phyloP scores from a whole-genome alignment of 169 alveolate genomes.

The Babesia ovata region DNA sequence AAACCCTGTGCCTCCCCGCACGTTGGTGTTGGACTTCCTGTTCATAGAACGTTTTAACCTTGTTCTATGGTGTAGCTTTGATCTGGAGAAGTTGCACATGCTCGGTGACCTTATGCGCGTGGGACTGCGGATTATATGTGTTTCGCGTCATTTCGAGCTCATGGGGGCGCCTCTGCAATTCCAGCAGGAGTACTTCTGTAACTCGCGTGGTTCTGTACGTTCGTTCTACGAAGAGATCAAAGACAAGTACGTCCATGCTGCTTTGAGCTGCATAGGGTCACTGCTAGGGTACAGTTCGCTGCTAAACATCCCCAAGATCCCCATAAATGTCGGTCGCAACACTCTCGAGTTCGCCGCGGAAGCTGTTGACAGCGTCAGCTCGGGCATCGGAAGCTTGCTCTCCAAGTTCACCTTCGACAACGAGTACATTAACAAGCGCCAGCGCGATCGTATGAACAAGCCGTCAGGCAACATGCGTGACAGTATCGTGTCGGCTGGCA shows the following conservation, averaged over 20 bases:
- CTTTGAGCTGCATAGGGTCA: slow-evolving; percentile 78
- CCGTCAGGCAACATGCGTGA: slow-evolving; percentile 79
- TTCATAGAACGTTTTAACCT: slow-evolving; percentile 77
- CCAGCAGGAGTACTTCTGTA: slow-evolving; percentile 79
- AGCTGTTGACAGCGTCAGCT: slow-evolving; percentile 87
- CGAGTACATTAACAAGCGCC: slow-evolving; percentile 87
- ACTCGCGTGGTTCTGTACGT: slow-evolving; percentile 74
- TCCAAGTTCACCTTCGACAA: slow-evolving; percentile 87
- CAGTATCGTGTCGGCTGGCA: slow-evolving; percentile 85
- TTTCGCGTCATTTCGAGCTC: slow-evolving; percentile 73
- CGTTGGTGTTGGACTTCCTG: slow-evolving; percentile 75
- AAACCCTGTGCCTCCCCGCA: slow-evolving; percentile 72
- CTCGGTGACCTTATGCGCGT: slow-evolving; percentile 81
- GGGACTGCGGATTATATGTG: slow-evolving; percentile 79
- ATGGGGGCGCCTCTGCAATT: slow-evolving; percentile 85
- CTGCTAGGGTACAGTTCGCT: slow-evolving; percentile 87
- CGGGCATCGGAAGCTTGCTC: slow-evolving; percentile 81
- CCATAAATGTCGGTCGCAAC: slow-evolving; percentile 85
- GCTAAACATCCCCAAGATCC: slow-evolving; percentile 87
- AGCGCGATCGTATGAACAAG: slow-evolving; percentile 73
- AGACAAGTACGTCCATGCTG: slow-evolving; percentile 81
- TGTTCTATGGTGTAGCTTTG: slow-evolving; percentile 82
- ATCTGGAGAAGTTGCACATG: slow-evolving; percentile 81
- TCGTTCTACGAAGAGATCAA: slow-evolving; percentile 80
- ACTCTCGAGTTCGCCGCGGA: slow-evolving; percentile 86